Conservation (phyloP, 176 grass and related monocot genomes). For the Phoenix roebelenii region DNA sequence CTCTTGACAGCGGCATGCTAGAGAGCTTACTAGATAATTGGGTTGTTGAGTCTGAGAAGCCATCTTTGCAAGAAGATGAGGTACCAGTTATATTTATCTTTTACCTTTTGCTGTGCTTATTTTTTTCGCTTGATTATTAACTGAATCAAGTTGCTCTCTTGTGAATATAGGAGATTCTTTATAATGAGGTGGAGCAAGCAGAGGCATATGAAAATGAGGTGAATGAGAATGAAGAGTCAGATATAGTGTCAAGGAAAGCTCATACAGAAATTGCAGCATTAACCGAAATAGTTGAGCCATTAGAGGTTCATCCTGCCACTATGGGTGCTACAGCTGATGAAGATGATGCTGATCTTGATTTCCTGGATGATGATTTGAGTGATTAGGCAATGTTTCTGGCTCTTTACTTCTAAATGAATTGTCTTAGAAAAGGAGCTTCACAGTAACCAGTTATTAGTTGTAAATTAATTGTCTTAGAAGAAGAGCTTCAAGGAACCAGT, state of each 20-base stretch:
- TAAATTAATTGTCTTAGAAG: too few species aligned
- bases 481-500: too few species aligned
- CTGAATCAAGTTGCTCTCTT: not conserved
- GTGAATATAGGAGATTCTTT: not conserved
- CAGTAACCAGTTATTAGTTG: too few species aligned
- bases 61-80: slow-evolving; percentile 2
- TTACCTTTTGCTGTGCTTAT: not conserved
- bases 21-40: slow-evolving; percentile 19
- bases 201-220: not conserved
- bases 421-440: too few species aligned
- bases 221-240: not conserved
- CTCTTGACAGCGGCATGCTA: slow-evolving; percentile 6
- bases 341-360: slow-evolving; percentile 6
- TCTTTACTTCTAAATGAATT: too few species aligned
- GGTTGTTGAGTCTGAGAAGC: slow-evolving; percentile 7
- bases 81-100: not conserved
- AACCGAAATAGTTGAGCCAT: not conserved
- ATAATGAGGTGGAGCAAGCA: not conserved
- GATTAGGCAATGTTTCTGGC: not conserved
- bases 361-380: slow-evolving; percentile 13
- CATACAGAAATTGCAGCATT: not conserved
- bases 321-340: not conserved
- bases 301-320: not conserved
- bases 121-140: not conserved
- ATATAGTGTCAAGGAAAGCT: not conserved